These are phyloP conservation scores for Russula brevipes DNA, from an alignment of 768 basidiomycete species.

Conservation along the genomic window DNA sequence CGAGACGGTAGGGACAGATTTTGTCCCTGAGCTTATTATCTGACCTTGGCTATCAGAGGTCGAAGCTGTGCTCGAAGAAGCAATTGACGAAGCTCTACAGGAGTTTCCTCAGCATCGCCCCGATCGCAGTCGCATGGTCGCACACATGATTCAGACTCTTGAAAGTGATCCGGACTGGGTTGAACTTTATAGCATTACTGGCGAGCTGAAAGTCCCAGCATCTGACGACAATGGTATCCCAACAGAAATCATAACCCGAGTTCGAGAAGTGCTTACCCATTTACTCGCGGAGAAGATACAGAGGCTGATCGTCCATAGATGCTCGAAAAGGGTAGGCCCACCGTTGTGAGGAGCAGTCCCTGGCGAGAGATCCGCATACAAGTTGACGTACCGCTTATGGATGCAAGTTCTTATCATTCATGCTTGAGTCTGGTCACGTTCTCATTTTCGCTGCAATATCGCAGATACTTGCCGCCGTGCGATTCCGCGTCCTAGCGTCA, in stretches of 20 bases:
- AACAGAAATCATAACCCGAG: constrained; percentile 26
- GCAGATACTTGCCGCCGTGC: constrained; percentile 63
- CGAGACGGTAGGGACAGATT: constrained; percentile 60
- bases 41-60: constrained; percentile 49
- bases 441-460: constrained; percentile 1
- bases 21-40: background rate
- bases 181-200: constrained; percentile 62
- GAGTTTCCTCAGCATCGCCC: constrained; percentile 33
- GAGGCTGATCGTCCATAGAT: constrained; percentile 27
- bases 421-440: constrained; percentile 5
- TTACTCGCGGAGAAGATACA: constrained; percentile 9
- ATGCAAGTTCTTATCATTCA: constrained; percentile 44
- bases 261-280: constrained; percentile 37
- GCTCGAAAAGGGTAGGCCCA: constrained; percentile 40
- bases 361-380: constrained; percentile 82
- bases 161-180: constrained; percentile 65
- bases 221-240: constrained; percentile 32
- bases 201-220: constrained; percentile 57
- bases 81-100: constrained; percentile 41
- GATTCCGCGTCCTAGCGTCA: constrained; percentile 45
- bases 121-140: constrained; percentile 43
- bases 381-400: constrained; percentile 77
- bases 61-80: constrained; percentile 51
- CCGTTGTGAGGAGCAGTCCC: constrained; percentile 33
- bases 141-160: constrained; percentile 51